Evolutionary conservation across 768 basidiomycete genomes (phyloP), one percentile per base, ranked within the genome.

Genomic region (Lepiota venenata): DNA sequence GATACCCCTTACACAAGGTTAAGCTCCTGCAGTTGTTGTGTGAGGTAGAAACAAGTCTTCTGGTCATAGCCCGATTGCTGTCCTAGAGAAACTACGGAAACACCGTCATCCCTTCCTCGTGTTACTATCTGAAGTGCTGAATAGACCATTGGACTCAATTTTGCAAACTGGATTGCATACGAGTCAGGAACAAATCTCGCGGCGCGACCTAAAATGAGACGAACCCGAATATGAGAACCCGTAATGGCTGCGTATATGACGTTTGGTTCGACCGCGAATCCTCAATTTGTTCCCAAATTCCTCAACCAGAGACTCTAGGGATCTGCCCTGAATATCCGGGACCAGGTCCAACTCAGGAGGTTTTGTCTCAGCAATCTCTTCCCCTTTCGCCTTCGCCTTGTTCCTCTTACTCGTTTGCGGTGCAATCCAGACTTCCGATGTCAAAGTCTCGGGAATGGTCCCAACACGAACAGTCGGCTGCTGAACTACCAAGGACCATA

Each of bases 41-140:
- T 81, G 55, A 93, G 81, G 69, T 95, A 94, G 66, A 91, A 91
- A 58, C 91, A 91, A 1, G 89, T 88, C 69, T 93, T 94, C 64
- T 91, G 90, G 64, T 93, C 92, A 62, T 95, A 93, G 46, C 81
- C 82, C 9, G 92, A 86, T 62, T 81, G 76, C 60, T 83, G 82
- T 21, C 89, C 88, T 12, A 96, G 76, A 29, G 88, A 81, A 11
- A 93, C 82, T 43, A 89, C 85, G 6, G 89, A 87, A 14, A 91
- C 79, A 10, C 93, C 93, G 16, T 78, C 71, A 55, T 89, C 87
- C 56, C 92, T 74, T 2, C 87, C 89, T 36, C 89, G 80, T n/a
- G 91, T 87, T 59, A 96, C 83, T 41, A 92, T 74, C 64, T 94
- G 91, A 12, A 96, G 78, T 4, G 87, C 84, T 14, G 84, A 82